A percentile compares a stretch with the other conserved stretches of the same genome.
phyloP scores from a whole-genome alignment of 176 grass and related monocot genomes.

The Phoenix roebelenii region DNA sequence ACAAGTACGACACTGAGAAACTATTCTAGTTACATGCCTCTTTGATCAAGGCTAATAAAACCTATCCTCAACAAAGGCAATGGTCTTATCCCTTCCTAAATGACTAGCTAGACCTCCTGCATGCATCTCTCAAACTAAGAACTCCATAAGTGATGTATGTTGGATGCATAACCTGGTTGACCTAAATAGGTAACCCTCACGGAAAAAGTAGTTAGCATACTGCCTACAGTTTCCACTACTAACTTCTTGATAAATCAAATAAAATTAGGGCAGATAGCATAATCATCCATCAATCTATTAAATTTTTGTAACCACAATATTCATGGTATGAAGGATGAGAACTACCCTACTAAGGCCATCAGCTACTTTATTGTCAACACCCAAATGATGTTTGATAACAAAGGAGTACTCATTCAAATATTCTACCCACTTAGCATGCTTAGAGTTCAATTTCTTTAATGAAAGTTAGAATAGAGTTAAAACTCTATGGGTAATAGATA shows the following conservation, averaged over 20 bases:
- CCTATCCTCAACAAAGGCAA: no score
- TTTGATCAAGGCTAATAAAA: no score
- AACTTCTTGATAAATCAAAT: not conserved
- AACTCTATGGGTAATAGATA: not conserved
- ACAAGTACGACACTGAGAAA: no score
- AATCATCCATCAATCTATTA: not conserved
- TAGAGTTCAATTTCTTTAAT: not conserved
- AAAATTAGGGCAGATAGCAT: not conserved
- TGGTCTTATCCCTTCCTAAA: no score
- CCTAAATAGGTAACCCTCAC: not conserved
- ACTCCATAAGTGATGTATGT: no score
- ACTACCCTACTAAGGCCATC: not conserved
- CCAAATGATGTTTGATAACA: slow-evolving; percentile 2
- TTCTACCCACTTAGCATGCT: not conserved
- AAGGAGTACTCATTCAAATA: not conserved
- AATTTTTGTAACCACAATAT: not conserved
- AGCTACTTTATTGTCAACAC: not conserved
- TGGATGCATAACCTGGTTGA: no score
- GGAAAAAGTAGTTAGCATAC: not conserved
- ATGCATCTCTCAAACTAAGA: no score
- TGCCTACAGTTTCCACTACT: not conserved
- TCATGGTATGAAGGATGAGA: not conserved
- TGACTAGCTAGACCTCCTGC: no score
- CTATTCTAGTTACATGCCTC: no score
- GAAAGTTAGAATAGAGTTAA: not conserved